phyloP scores from a whole-genome alignment of 306 rosid genomes.

The Prunus dulcis region DNA sequence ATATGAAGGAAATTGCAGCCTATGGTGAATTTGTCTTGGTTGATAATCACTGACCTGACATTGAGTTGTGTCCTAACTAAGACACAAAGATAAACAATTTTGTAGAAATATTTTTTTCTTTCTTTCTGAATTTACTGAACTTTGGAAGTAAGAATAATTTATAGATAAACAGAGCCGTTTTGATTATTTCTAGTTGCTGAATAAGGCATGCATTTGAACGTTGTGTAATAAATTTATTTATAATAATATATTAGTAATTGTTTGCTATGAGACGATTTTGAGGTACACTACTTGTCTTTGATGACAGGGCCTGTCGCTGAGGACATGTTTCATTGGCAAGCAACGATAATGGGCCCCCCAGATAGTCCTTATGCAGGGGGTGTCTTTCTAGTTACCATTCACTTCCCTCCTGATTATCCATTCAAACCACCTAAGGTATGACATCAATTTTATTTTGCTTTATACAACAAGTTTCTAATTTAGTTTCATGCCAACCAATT shows the following conservation, averaged over 20 bases:
- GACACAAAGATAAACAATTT: neutral
- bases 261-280: conserved; percentile 9
- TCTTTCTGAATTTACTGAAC: neutral
- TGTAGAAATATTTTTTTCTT: neutral
- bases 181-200: neutral
- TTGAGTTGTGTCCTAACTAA: neutral
- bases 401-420: conserved; percentile 89
- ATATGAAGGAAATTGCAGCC: neutral
- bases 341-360: conserved; percentile 83
- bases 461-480: neutral
- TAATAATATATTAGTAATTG: neutral
- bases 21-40: neutral
- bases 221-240: neutral
- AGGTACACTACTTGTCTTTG: conserved; percentile 5
- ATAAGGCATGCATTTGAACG: neutral
- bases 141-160: neutral
- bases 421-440: conserved; percentile 82
- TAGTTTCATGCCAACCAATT: neutral
- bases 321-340: conserved; percentile 94
- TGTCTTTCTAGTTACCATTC: conserved; percentile 75
- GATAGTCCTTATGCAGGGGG: conserved; percentile 89
- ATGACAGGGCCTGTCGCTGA: conserved; percentile 77
- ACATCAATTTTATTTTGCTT: neutral
- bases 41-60: neutral
- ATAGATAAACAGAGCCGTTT: neutral